These are phyloP conservation scores for Aureobasidium mangrovei DNA, from an alignment of 2,329 filamentous ascomycete genomes.

Conservation along the genomic window DNA sequence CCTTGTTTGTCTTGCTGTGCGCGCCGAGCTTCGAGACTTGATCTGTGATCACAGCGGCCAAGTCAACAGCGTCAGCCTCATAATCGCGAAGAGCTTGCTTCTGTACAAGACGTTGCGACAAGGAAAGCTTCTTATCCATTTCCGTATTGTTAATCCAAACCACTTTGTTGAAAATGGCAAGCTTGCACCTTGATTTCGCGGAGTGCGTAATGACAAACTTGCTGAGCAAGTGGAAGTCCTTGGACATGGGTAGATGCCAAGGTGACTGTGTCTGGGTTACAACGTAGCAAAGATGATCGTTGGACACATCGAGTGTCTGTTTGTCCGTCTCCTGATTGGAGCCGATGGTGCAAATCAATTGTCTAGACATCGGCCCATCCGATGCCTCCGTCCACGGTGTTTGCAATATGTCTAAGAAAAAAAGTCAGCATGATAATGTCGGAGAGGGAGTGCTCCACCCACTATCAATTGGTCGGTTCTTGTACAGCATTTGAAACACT, in stretches of 20 bases:
- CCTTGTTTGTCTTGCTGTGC: constrained; percentile 65
- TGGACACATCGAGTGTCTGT: constrained; percentile 67
- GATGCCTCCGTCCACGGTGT: constrained; percentile 73
- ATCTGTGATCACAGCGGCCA: constrained; percentile 67
- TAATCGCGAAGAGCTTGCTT: constrained; percentile 66
- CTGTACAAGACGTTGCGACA: constrained; percentile 47
- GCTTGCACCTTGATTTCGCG: constrained; percentile 83
- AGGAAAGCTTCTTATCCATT: background rate
- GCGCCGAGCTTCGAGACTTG: constrained; percentile 67
- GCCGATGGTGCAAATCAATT: constrained; percentile 48
- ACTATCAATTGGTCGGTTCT: constrained; percentile 65
- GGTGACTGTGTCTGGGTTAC: constrained; percentile 55
- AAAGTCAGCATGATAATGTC: background rate
- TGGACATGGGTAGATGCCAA: constrained; percentile 79
- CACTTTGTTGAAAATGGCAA: constrained; percentile 80
- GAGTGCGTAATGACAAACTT: constrained; percentile 93
- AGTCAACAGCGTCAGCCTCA: constrained; percentile 60
- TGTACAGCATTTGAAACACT: constrained; percentile 84
- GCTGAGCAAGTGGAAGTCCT: constrained; percentile 70
- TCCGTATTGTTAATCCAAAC: constrained; percentile 51
- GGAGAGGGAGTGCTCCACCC: constrained; percentile 9
- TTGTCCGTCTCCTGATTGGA: constrained; percentile 56
- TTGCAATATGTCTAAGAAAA: constrained; percentile 59
- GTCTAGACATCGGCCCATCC: constrained; percentile 48
- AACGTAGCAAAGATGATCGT: constrained; percentile 55